These are phyloP conservation scores for Zymoseptoria tritici DNA, from an alignment of 2,329 filamentous ascomycete genomes.

Conservation along the genomic window DNA sequence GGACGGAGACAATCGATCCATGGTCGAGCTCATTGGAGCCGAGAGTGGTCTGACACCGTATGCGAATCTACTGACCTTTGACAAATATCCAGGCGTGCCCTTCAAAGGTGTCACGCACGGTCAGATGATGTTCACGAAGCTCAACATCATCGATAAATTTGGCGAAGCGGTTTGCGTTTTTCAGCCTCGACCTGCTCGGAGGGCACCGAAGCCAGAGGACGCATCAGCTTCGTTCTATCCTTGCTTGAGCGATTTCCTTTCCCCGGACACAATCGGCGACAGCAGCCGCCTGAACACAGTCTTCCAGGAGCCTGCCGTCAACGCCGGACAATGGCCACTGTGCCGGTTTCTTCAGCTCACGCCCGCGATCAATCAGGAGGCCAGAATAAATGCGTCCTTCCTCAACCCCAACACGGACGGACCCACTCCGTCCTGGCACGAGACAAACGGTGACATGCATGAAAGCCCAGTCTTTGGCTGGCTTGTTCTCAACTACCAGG, in stretches of 20 bases:
- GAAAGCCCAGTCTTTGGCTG: constrained; percentile 2
- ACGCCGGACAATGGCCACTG: too few species aligned
- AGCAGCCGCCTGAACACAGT: too few species aligned
- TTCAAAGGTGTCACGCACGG: constrained; percentile 45
- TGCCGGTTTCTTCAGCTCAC: constrained; percentile 17
- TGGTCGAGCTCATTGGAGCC: constrained; percentile 2
- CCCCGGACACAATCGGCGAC: background rate
- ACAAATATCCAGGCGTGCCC: constrained; percentile 6
- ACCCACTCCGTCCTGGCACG: too few species aligned
- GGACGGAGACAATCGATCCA: background rate
- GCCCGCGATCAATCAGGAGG: constrained; percentile 25
- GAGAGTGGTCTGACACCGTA: constrained; percentile 3
- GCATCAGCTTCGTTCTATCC: constrained; percentile 13
- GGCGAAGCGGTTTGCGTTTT: constrained; percentile 3
- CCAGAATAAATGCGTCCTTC: constrained; percentile 22
- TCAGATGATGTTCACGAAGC: constrained; percentile 40
- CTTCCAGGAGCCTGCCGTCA: background rate
- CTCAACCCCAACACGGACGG: constrained; percentile 26
- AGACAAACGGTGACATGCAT: too few species aligned
- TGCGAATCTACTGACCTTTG: background rate
- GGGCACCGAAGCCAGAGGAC: constrained; percentile 11
- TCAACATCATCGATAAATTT: constrained; percentile 20
- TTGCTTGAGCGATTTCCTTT: constrained; percentile 15
- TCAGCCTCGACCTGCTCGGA: constrained; percentile 28
- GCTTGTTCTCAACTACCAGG: constrained; percentile 8